phyloP scores from a whole-genome alignment of 257 asterid species.

The Solanum stenotomum region DNA sequence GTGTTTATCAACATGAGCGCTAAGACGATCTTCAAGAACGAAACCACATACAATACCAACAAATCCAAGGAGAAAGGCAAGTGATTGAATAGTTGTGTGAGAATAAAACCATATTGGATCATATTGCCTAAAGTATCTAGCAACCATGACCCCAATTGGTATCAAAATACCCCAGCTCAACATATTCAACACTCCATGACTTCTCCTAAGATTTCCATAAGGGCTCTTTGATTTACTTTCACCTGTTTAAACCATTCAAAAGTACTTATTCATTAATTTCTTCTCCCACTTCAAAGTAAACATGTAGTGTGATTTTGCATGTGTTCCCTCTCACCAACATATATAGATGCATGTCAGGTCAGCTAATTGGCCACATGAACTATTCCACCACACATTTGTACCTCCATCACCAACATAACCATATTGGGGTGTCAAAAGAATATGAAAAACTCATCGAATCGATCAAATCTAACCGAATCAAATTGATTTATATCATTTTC shows the following conservation, averaged over 20 bases:
- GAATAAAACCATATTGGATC: constrained; percentile 85
- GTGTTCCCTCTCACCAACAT: not conserved
- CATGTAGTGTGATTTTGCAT: not conserved
- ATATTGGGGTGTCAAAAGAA: no score
- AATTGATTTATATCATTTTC: no score
- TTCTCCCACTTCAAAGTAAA: not conserved
- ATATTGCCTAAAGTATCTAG: constrained; percentile 63
- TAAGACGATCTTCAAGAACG: constrained; percentile 45
- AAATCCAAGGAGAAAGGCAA: constrained; percentile 55
- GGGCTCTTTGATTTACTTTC: constrained; percentile 30
- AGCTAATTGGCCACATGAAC: not conserved
- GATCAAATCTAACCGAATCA: no score
- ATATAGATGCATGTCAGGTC: not conserved
- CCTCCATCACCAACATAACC: not conserved
- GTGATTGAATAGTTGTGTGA: constrained; percentile 45
- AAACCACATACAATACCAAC: constrained; percentile 59
- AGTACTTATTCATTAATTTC: not conserved
- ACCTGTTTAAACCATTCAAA: constrained; percentile 28
- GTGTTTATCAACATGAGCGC: constrained; percentile 40
- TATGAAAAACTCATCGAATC: no score
- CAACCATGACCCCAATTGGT: constrained; percentile 68
- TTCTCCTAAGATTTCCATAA: constrained; percentile 29
- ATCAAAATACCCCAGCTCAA: constrained; percentile 77
- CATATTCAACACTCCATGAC: constrained; percentile 75
- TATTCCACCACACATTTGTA: not conserved